Evolutionary conservation across 2,329 filamentous ascomycete species (phyloP).

Genomic region (Paecilomyces formosus): DNA sequence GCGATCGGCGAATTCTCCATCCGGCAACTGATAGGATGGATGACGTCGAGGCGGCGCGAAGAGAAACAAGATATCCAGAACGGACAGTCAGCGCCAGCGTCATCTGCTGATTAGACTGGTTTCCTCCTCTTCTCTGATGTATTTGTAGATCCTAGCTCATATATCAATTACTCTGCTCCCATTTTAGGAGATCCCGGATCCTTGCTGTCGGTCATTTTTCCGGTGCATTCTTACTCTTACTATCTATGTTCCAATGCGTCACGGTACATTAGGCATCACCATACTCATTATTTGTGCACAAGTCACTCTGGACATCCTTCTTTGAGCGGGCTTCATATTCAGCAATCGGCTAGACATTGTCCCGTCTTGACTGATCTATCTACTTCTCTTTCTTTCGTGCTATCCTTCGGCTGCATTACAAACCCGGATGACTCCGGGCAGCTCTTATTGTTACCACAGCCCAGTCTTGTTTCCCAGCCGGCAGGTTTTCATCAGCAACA

Average conservation of each 20-base stretch:
- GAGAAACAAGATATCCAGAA: not conserved
- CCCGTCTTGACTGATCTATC: not conserved
- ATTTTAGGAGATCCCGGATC: not conserved
- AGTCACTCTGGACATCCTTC: not conserved
- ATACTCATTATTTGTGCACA: not conserved
- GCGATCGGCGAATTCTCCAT: not conserved
- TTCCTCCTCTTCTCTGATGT: not conserved
- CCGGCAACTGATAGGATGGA: not conserved
- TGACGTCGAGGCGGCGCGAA: not conserved
- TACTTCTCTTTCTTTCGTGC: not conserved
- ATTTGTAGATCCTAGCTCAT: not conserved
- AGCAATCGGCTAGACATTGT: not conserved
- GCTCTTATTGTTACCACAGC: not conserved
- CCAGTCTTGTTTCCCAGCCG: not conserved
- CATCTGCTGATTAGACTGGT: not conserved
- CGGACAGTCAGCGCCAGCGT: not conserved
- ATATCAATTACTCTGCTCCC: not conserved
- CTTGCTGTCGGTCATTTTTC: not conserved
- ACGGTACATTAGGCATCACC: not conserved
- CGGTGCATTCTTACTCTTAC: not conserved
- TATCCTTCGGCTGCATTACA: not conserved
- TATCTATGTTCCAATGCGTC: not conserved
- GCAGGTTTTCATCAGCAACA: not conserved
- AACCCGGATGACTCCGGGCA: not conserved
- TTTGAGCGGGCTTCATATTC: not conserved